A percentile compares a stretch with the other conserved stretches of the same genome.
Conservation (phyloP, 116 monocot species). For the Dioscorea cayenensis region DNA sequence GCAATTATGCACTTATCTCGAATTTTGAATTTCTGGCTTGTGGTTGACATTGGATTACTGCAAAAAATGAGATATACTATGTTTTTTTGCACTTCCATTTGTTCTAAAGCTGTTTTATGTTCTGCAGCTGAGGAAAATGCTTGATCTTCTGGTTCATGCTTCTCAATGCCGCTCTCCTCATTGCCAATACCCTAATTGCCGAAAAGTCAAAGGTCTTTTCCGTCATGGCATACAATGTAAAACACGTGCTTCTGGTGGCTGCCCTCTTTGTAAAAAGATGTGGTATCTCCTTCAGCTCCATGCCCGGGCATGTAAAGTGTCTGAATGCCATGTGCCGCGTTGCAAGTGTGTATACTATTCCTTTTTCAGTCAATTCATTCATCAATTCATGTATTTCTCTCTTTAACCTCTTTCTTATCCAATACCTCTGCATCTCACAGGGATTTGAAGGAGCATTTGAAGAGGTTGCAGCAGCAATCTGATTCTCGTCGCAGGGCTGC, state of each 20-base stretch:
- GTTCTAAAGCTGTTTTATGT: not conserved
- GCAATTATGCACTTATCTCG: too few relatives aligned
- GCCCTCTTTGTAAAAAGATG: slow-evolving; percentile 38
- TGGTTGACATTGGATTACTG: too few relatives aligned
- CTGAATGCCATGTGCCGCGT: slow-evolving; percentile 32
- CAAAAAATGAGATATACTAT: too few relatives aligned
- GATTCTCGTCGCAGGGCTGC: slow-evolving; percentile 83
- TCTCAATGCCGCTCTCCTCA: slow-evolving; percentile 21
- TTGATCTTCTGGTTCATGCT: slow-evolving; percentile 35
- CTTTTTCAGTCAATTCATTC: not conserved
- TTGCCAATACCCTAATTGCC: slow-evolving; percentile 46
- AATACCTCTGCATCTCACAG: slow-evolving; percentile 18
- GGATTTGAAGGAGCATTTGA: slow-evolving; percentile 82
- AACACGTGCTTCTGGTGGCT: slow-evolving; percentile 25
- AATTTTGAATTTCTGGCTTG: too few relatives aligned
- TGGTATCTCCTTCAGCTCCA: slow-evolving; percentile 36
- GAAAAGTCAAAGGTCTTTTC: slow-evolving; percentile 33
- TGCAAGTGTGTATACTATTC: slow-evolving; percentile 28
- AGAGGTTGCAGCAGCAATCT: slow-evolving; percentile 81
- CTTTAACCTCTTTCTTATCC: not conserved
- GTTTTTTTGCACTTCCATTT: too few relatives aligned
- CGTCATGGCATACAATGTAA: slow-evolving; percentile 33
- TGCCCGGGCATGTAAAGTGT: slow-evolving; percentile 36
- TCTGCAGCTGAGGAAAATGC: slow-evolving; percentile 35
- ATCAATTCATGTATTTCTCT: not conserved